These are phyloP conservation scores for Mycosphaerelloides madeirae DNA, from an alignment of 2,329 filamentous ascomycete species.

Conservation along the genomic window DNA sequence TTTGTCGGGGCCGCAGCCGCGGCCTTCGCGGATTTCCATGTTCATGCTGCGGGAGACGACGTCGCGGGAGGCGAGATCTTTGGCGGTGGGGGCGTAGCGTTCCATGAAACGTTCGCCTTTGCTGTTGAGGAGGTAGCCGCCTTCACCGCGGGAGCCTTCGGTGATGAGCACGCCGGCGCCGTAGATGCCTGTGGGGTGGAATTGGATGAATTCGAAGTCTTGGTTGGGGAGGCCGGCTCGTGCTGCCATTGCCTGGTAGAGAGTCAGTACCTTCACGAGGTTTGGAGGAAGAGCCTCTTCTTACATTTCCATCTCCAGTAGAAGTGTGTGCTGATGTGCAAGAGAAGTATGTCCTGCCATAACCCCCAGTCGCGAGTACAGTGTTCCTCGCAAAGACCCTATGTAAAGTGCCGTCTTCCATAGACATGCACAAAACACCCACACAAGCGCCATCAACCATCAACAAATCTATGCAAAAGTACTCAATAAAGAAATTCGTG, in stretches of 20 bases:
- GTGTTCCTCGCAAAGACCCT: conserved; percentile 47
- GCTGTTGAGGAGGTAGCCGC: conserved; percentile 47
- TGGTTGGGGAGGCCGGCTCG: conserved; percentile 47
- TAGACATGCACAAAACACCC: conserved; percentile 43
- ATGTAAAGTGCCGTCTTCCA: conserved; percentile 49
- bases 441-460: conserved; percentile 47
- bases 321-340: conserved; percentile 48
- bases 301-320: conserved; percentile 45
- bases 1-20: conserved; percentile 43
- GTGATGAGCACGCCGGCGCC: conserved; percentile 49
- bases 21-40: conserved; percentile 45
- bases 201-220: conserved; percentile 51
- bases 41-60: conserved; percentile 48
- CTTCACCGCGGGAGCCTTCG: conserved; percentile 48
- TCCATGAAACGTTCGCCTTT: conserved; percentile 50
- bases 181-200: conserved; percentile 49
- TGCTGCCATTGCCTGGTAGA: conserved; percentile 42
- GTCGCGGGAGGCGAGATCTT: conserved; percentile 47
- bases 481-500: conserved; percentile 49
- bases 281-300: neutral
- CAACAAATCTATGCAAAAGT: conserved; percentile 46
- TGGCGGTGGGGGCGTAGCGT: conserved; percentile 48
- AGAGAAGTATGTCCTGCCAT: conserved; percentile 49
- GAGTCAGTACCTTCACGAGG: conserved; percentile 3
- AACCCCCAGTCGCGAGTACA: conserved; percentile 47